phyloP scores from a whole-genome alignment of 2,329 filamentous ascomycete species.

The Didymosphaeria variabile region DNA sequence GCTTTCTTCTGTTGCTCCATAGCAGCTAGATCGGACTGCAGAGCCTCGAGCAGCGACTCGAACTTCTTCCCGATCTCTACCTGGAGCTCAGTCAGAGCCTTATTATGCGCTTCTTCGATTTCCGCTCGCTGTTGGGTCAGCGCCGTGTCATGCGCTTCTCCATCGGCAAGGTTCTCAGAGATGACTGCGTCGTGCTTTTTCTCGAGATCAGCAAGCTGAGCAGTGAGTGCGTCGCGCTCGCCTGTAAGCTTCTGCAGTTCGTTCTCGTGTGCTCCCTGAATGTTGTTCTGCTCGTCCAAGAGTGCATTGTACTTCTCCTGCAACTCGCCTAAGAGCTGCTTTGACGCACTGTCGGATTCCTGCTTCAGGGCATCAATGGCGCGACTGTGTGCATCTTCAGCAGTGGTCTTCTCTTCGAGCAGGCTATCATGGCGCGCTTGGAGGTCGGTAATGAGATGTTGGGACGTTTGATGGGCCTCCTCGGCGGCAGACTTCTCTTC shows the following conservation, averaged over 20 bases:
- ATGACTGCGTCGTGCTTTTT: conserved; percentile 27
- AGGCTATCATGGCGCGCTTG: conserved; percentile 41
- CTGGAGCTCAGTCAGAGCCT: conserved; percentile 35
- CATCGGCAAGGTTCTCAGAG: conserved; percentile 26
- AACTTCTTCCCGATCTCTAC: conserved; percentile 44
- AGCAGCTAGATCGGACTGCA: conserved; percentile 35
- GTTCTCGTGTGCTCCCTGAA: conserved; percentile 26
- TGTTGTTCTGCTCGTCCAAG: conserved; percentile 30
- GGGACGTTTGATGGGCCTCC: conserved; percentile 29
- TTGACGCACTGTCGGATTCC: conserved; percentile 39
- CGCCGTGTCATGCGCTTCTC: conserved; percentile 35
- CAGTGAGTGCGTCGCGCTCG: conserved; percentile 29
- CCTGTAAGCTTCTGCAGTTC: conserved; percentile 32
- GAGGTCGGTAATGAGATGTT: conserved; percentile 40
- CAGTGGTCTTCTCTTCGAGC: conserved; percentile 39
- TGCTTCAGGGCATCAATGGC: conserved; percentile 42
- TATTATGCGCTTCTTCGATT: conserved; percentile 39
- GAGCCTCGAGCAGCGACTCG: conserved; percentile 37
- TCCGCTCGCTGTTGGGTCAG: conserved; percentile 37
- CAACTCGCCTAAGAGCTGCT: conserved; percentile 37
- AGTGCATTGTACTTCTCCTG: conserved; percentile 36
- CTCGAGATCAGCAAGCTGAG: conserved; percentile 36
- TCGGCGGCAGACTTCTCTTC: conserved; percentile 31
- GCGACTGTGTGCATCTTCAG: conserved; percentile 40
- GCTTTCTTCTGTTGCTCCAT: conserved; percentile 41